These are phyloP conservation scores for Russula vinacea DNA, from an alignment of 768 basidiomycete species.

Conservation along the genomic window DNA sequence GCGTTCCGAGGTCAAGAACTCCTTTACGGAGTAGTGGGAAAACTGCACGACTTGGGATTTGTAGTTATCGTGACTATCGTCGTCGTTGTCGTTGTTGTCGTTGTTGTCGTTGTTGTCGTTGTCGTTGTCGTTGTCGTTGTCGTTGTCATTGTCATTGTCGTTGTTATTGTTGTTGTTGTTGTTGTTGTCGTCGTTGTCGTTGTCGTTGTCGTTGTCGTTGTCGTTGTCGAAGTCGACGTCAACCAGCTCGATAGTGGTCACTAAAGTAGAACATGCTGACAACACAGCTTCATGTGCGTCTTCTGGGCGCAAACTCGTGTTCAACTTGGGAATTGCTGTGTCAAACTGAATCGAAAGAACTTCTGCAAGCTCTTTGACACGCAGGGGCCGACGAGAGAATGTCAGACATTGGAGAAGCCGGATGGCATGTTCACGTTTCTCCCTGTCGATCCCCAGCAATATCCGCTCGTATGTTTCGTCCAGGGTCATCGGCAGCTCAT, in stretches of 20 bases:
- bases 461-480: not conserved
- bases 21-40: not conserved
- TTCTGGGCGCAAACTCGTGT: not conserved
- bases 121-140: too few species aligned
- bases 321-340: not conserved
- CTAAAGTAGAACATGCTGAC: not conserved
- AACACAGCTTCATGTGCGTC: not conserved
- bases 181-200: too few species aligned
- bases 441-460: not conserved
- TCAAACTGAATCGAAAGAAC: not conserved
- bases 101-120: too few species aligned
- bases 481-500: not conserved
- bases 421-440: not conserved
- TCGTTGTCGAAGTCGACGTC: too few species aligned
- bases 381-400: not conserved
- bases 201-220: too few species aligned
- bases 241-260: not conserved
- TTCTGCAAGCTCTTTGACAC: not conserved
- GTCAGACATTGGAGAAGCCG: slow-evolving; percentile 1
- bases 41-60: not conserved
- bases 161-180: too few species aligned
- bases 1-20: not conserved
- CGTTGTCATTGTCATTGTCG: too few species aligned
- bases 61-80: too few species aligned
- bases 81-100: too few species aligned